A percentile compares a stretch with the other conserved stretches of the same genome.
These are phyloP conservation scores for Fusarium hostae DNA, from an alignment of 2,329 filamentous ascomycete genomes.

Conservation along the genomic window DNA sequence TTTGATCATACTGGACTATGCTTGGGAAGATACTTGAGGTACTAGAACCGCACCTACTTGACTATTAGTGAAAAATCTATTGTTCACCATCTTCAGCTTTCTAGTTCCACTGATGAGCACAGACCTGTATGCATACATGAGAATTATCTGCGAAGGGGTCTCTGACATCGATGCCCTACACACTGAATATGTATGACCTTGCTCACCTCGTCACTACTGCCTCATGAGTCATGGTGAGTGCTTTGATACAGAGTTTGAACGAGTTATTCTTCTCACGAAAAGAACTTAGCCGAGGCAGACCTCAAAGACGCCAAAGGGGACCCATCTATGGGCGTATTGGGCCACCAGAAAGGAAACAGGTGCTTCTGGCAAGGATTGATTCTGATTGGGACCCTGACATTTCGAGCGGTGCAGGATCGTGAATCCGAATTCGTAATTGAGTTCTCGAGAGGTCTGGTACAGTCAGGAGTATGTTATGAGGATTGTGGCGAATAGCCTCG, in stretches of 20 bases:
- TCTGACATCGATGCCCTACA: no score
- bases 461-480: neutral
- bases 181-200: no score
- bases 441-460: neutral
- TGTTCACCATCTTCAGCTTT: neutral
- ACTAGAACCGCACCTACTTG: neutral
- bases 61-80: neutral
- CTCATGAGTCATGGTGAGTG: no score
- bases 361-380: neutral
- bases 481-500: neutral
- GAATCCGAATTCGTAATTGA: no score
- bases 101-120: neutral
- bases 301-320: no score
- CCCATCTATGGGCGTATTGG: neutral
- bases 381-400: neutral
- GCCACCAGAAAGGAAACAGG: neutral
- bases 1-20: neutral
- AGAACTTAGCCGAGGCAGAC: no score
- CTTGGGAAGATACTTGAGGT: no score
- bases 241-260: no score
- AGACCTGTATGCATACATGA: neutral
- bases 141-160: neutral
- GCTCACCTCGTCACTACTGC: no score
- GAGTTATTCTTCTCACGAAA: no score
- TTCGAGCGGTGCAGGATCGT: neutral